Evolutionary conservation across 768 basidiomycete species (phyloP).

Genomic region (Chalciporus chontae): DNA sequence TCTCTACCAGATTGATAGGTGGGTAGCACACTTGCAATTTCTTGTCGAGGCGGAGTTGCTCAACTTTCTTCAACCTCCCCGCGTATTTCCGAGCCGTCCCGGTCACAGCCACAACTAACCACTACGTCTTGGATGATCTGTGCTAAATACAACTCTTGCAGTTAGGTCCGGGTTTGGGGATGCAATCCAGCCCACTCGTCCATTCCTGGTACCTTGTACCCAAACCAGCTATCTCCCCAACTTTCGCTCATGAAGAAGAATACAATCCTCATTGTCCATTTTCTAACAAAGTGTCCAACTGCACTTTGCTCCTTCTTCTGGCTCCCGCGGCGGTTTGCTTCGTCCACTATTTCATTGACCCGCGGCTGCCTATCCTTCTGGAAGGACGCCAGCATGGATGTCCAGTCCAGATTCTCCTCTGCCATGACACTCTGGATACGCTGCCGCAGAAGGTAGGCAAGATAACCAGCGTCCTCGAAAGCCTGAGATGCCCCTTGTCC

Average conservation of each 20-base stretch:
- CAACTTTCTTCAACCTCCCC: conserved; percentile 9
- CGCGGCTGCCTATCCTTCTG: conserved; percentile 23
- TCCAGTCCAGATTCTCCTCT: conserved; percentile 8
- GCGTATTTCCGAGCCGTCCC: conserved; percentile 42
- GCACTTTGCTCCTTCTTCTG: conserved; percentile 20
- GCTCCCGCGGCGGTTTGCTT: conserved; percentile 24
- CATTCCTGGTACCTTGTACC: conserved; percentile 29
- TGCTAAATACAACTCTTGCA: background rate
- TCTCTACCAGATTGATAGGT: conserved; percentile 1
- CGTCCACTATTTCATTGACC: conserved; percentile 25
- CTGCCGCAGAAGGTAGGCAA: conserved; percentile 25
- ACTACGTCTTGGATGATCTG: background rate
- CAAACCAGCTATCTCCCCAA: conserved; percentile 30
- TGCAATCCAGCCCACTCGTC: conserved; percentile 15
- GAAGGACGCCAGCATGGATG: conserved; percentile 18
- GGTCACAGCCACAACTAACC: conserved; percentile 24
- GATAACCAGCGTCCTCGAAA: conserved; percentile 29
- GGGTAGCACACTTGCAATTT: conserved; percentile 7
- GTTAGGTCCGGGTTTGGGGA: background rate
- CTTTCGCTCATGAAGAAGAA: conserved; percentile 22
- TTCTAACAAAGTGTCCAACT: conserved; percentile 18
- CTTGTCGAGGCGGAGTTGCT: conserved; percentile 20
- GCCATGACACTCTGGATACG: conserved; percentile 5
- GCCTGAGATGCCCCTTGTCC: conserved; percentile 32
- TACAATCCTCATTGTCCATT: conserved; percentile 25